These are phyloP conservation scores for Phyllosticta citribraziliensis DNA, from an alignment of 2,329 filamentous ascomycete species.

Conservation along the genomic window DNA sequence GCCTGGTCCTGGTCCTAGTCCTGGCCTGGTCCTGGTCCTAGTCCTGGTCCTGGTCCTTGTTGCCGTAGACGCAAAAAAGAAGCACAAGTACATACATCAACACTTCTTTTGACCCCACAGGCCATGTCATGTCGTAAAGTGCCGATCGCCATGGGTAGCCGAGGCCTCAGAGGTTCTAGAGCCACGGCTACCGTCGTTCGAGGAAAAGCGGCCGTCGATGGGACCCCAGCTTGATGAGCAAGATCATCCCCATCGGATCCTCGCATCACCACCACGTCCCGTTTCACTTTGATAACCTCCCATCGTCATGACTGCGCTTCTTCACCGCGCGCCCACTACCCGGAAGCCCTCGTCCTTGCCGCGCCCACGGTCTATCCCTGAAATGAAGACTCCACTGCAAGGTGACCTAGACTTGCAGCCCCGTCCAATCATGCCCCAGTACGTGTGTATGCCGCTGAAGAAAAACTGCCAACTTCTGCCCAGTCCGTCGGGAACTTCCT, in stretches of 20 bases:
- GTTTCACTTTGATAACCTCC: constrained; percentile 8
- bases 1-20: too few relatives aligned
- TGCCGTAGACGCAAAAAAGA: too few relatives aligned
- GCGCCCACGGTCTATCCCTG: background rate
- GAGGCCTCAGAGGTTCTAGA: background rate
- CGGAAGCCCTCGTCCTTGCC: background rate
- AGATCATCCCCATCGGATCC: constrained; percentile 8
- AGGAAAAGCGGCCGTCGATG: background rate
- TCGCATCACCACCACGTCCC: constrained; percentile 5
- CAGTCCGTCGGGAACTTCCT: background rate
- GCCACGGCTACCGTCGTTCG: background rate
- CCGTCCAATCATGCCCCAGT: background rate
- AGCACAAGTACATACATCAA: too few relatives aligned
- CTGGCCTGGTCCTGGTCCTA: too few relatives aligned
- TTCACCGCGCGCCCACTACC: background rate
- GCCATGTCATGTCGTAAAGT: background rate
- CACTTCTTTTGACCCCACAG: background rate
- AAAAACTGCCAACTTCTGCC: background rate
- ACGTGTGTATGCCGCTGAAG: background rate
- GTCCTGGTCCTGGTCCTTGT: too few relatives aligned
- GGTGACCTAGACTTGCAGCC: background rate
- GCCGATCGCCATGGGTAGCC: background rate
- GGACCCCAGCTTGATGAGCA: constrained; percentile 5
- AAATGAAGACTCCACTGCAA: background rate
- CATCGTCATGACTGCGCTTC: constrained; percentile 6